These are phyloP conservation scores for Arachis hypogaea DNA, from an alignment of 306 rosid genomes.

Conservation along the genomic window DNA sequence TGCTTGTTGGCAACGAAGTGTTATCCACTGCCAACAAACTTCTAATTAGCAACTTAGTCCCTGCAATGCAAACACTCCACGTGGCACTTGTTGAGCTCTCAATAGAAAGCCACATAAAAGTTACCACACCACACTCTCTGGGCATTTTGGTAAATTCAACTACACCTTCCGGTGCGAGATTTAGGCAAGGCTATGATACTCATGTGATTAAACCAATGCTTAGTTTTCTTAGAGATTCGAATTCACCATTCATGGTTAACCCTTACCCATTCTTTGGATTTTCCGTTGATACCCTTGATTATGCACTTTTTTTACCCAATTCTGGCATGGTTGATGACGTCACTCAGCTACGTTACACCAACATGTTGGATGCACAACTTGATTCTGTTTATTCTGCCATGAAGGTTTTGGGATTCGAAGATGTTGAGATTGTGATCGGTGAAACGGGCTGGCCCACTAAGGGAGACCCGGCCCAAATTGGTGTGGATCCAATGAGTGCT, in stretches of 20 bases:
- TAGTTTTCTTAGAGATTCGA: constrained; percentile 56
- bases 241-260: constrained; percentile 74
- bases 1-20: constrained; percentile 71
- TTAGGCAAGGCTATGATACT: constrained; percentile 81
- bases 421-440: constrained; percentile 64
- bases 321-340: constrained; percentile 54
- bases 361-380: constrained; percentile 82
- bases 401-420: constrained; percentile 61
- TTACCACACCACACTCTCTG: constrained; percentile 78
- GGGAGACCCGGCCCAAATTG: constrained; percentile 56
- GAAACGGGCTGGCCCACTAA: constrained; percentile 81
- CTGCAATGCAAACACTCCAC: constrained; percentile 70
- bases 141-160: constrained; percentile 67
- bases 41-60: constrained; percentile 61
- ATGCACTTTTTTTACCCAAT: constrained; percentile 56
- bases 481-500: constrained; percentile 52
- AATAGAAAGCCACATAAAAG: constrained; percentile 50
- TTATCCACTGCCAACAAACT: constrained; percentile 64
- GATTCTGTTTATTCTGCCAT: constrained; percentile 69
- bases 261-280: constrained; percentile 73
- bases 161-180: constrained; percentile 79
- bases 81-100: constrained; percentile 53
- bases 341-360: constrained; percentile 54
- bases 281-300: constrained; percentile 55
- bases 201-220: constrained; percentile 73